Percentiles rank a stretch among this genome's conserved stretches.
These are phyloP conservation scores for Closterium sp. DNA, from an alignment of 139 green algal species.

Conservation along the genomic window DNA sequence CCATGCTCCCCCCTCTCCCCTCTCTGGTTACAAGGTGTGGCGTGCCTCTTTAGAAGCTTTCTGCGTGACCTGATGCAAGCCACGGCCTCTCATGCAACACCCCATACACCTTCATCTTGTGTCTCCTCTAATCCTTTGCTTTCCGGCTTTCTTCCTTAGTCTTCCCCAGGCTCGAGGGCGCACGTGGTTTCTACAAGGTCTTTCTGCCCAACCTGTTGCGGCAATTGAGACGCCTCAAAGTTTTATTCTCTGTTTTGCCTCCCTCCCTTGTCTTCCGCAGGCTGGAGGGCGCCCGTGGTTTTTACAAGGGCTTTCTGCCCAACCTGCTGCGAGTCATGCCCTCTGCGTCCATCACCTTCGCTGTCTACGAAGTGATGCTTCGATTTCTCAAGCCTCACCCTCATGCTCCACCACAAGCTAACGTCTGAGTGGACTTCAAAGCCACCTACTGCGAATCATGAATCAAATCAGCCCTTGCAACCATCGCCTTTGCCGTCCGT, in stretches of 20 bases:
- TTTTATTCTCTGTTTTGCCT: background rate
- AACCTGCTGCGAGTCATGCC: constrained; percentile 74
- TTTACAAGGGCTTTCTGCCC: constrained; percentile 76
- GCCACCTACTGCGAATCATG: too few relatives aligned
- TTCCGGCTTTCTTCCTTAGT: constrained; percentile 16
- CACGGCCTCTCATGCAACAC: background rate
- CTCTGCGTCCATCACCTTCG: constrained; percentile 71
- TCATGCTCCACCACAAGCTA: background rate
- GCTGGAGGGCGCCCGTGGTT: constrained; percentile 61
- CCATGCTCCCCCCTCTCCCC: background rate
- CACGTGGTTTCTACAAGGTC: background rate
- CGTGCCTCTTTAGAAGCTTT: background rate
- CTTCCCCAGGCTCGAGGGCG: background rate
- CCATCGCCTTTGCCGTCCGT: too few relatives aligned
- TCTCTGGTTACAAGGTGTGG: background rate
- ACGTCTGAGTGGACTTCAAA: too few relatives aligned
- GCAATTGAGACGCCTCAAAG: too few relatives aligned
- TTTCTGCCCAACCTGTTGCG: background rate
- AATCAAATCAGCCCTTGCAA: too few relatives aligned
- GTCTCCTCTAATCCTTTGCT: background rate
- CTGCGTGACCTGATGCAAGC: background rate
- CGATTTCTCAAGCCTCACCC: constrained; percentile 18
- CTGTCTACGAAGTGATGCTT: constrained; percentile 75
- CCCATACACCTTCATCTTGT: background rate
- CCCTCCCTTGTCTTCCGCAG: background rate